These are phyloP conservation scores for Wickerhamiella azyma DNA, from an alignment of 805 yeast genomes.

Conservation along the genomic window DNA sequence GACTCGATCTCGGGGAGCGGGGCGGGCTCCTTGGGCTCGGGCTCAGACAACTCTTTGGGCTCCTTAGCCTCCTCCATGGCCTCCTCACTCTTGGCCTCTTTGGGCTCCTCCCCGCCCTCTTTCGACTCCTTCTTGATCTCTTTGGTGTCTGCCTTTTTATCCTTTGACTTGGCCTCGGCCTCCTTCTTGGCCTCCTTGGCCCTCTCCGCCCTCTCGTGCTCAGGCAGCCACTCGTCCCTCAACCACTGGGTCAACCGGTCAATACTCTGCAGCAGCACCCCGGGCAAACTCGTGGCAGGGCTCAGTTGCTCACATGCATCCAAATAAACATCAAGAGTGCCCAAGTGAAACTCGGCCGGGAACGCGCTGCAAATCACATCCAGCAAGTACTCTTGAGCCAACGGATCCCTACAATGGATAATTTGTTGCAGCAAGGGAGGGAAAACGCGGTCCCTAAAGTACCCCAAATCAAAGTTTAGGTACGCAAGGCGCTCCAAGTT, in stretches of 20 bases:
- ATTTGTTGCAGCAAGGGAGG: slow-evolving; percentile 81
- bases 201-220: slow-evolving; percentile 11
- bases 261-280: slow-evolving; percentile 54
- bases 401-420: slow-evolving; percentile 76
- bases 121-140: slow-evolving; percentile 5
- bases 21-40: background rate
- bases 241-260: slow-evolving; percentile 32
- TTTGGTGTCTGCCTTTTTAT: slow-evolving; percentile 1
- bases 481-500: slow-evolving; percentile 82
- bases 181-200: slow-evolving; percentile 6
- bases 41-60: slow-evolving; percentile 16
- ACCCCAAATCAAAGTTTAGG: slow-evolving; percentile 50
- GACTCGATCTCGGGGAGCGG: background rate
- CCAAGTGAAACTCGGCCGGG: slow-evolving; percentile 81
- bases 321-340: slow-evolving; percentile 54
- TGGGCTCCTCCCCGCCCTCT: slow-evolving; percentile 5
- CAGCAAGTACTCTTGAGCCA: slow-evolving; percentile 83
- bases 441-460: slow-evolving; percentile 39
- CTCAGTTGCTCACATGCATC: slow-evolving; percentile 51
- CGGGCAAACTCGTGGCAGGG: slow-evolving; percentile 55
- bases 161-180: slow-evolving; percentile 8
- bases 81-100: slow-evolving; percentile 7
- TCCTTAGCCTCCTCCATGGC: slow-evolving; percentile 1
- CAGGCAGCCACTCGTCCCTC: slow-evolving; percentile 7
- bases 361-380: slow-evolving; percentile 90